phyloP scores from a whole-genome alignment of 805 yeast genomes.

The Komagataella pastoris region DNA sequence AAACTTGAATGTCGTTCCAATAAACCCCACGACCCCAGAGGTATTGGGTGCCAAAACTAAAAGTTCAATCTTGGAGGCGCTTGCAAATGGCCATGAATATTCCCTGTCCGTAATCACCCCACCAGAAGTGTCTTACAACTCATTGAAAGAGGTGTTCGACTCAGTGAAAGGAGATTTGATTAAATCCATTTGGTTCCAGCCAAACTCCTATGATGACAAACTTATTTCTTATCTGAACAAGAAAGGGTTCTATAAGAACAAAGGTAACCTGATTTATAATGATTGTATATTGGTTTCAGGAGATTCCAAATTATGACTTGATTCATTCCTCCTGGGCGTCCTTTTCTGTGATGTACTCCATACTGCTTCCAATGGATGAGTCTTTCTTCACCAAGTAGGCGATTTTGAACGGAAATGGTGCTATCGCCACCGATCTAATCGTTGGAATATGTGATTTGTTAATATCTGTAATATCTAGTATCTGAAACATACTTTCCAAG shows the following conservation, averaged over 20 bases:
- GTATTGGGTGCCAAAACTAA: constrained; percentile 17
- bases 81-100: constrained; percentile 24
- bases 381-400: constrained; percentile 11
- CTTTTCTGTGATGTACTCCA: constrained; percentile 14
- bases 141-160: constrained; percentile 24
- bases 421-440: constrained; percentile 46
- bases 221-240: constrained; percentile 24
- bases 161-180: constrained; percentile 15
- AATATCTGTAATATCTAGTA: constrained; percentile 38
- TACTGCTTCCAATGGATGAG: constrained; percentile 5
- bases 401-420: constrained; percentile 50
- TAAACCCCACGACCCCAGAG: constrained; percentile 41
- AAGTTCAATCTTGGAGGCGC: constrained; percentile 4
- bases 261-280: constrained; percentile 25
- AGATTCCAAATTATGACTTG: constrained; percentile 11
- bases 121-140: constrained; percentile 40
- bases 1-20: constrained; percentile 45
- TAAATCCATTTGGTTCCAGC: constrained; percentile 71
- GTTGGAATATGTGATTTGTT: constrained; percentile 65
- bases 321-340: constrained; percentile 5
- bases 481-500: constrained; percentile 22
- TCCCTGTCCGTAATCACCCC: constrained; percentile 68
- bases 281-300: constrained; percentile 68
- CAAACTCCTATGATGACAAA: constrained; percentile 54
- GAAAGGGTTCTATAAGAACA: constrained; percentile 14